Conservation (phyloP, 441 rosid genomes). For the Geranium incanum region DNA sequence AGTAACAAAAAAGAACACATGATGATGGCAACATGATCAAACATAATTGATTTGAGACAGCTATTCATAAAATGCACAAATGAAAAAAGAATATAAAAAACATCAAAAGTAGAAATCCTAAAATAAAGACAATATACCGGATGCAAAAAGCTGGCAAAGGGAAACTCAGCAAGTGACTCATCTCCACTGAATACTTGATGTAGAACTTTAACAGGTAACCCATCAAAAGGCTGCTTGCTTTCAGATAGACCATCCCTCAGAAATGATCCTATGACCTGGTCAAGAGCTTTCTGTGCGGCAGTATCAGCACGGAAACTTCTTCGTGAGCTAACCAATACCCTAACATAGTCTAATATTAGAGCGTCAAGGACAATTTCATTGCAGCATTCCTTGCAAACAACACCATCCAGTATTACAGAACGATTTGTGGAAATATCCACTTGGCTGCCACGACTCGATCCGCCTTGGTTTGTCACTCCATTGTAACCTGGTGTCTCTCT, state of each 20-base stretch:
- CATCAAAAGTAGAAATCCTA: constrained; percentile 11
- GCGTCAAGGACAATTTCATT: constrained; percentile 63
- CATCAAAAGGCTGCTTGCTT: constrained; percentile 34
- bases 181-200: constrained; percentile 53
- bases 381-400: constrained; percentile 77
- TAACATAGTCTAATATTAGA: constrained; percentile 69
- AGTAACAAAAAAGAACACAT: background rate
- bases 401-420: constrained; percentile 46
- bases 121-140: constrained; percentile 40
- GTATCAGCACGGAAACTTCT: constrained; percentile 64
- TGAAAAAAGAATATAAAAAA: constrained; percentile 3
- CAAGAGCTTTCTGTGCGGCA: constrained; percentile 61
- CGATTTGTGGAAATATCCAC: constrained; percentile 45
- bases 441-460: constrained; percentile 52
- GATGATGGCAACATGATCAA: background rate
- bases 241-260: constrained; percentile 34
- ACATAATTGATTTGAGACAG: background rate
- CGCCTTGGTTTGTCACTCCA: constrained; percentile 43
- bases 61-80: background rate
- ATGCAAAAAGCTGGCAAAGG: constrained; percentile 75
- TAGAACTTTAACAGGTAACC: constrained; percentile 25
- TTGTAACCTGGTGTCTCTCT: constrained; percentile 39
- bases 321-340: constrained; percentile 76
- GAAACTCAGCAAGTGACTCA: constrained; percentile 90
- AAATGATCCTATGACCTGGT: constrained; percentile 51